phyloP scores from a whole-genome alignment of 306 rosid genomes.

The Acacia crassicarpa region DNA sequence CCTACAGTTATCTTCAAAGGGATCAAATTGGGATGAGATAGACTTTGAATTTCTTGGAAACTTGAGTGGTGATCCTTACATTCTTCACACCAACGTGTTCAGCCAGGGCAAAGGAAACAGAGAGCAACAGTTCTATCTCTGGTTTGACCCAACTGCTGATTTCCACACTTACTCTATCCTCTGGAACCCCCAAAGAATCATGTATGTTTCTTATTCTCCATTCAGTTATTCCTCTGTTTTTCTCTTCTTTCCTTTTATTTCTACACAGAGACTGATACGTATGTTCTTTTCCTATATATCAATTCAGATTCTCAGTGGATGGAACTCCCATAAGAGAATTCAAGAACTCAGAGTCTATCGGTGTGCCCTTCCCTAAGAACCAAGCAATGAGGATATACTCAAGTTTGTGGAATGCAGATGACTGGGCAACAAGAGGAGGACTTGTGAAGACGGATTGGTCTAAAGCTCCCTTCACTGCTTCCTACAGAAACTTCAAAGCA shows the following conservation, averaged over 20 bases:
- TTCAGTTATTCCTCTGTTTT: no score
- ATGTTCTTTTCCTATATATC: background rate
- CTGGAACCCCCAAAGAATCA: slow-evolving; percentile 64
- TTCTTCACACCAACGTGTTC: slow-evolving; percentile 70
- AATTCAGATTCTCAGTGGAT: slow-evolving; percentile 63
- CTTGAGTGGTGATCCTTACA: slow-evolving; percentile 78
- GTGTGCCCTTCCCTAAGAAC: slow-evolving; percentile 55
- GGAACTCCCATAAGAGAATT: slow-evolving; percentile 71
- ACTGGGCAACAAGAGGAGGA: slow-evolving; percentile 89
- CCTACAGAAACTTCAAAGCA: slow-evolving; percentile 63
- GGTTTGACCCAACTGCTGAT: slow-evolving; percentile 73
- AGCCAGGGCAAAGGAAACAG: slow-evolving; percentile 68
- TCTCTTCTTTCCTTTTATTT: no score
- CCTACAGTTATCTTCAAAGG: slow-evolving; percentile 67
- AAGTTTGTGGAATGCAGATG: slow-evolving; percentile 78
- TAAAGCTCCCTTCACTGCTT: slow-evolving; percentile 60
- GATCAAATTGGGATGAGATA: slow-evolving; percentile 72
- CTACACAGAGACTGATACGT: background rate
- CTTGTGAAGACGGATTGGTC: slow-evolving; percentile 70
- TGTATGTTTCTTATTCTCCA: slow-evolving; percentile 37
- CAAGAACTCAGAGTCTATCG: slow-evolving; percentile 62
- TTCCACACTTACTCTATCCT: slow-evolving; percentile 72
- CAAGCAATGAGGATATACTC: slow-evolving; percentile 68
- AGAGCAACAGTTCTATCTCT: slow-evolving; percentile 69
- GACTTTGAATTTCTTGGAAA: slow-evolving; percentile 80